These are phyloP conservation scores for Candida fluviatilis DNA, from an alignment of 805 yeast species.

Conservation along the genomic window DNA sequence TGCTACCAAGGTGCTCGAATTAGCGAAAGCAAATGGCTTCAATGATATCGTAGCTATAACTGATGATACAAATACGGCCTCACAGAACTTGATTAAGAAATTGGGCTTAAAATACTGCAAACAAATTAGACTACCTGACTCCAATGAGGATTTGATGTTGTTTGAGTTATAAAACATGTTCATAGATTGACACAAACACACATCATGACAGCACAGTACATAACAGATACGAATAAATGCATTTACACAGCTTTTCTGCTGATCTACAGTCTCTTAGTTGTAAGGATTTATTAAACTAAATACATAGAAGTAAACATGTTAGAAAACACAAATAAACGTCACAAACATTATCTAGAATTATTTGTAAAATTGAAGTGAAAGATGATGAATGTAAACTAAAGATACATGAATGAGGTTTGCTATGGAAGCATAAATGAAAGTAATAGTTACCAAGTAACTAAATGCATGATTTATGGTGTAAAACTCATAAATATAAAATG, in stretches of 20 bases:
- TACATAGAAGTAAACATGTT: background rate
- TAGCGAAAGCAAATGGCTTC: constrained; percentile 1
- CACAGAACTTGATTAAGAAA: background rate
- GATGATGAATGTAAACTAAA: constrained; percentile 1
- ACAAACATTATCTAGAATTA: constrained; percentile 1
- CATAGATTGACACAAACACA: too few species aligned
- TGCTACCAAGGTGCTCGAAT: background rate
- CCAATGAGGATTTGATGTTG: constrained; percentile 2
- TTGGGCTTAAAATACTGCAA: background rate
- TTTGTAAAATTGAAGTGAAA: background rate
- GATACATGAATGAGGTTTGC: background rate
- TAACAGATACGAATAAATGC: too few species aligned
- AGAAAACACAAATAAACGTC: background rate
- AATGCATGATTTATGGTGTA: background rate
- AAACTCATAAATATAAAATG: background rate
- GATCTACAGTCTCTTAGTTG: background rate
- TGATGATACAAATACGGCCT: background rate
- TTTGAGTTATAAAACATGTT: background rate
- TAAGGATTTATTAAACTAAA: background rate
- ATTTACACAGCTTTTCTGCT: background rate
- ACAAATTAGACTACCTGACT: background rate
- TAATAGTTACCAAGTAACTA: background rate
- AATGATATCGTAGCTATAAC: background rate
- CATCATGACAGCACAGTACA: too few species aligned
- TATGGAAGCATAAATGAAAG: background rate